Evolutionary conservation across 2,329 filamentous ascomycete species (phyloP), one percentile per base, ranked within the genome.

Genomic region (Fusarium praegraminearum): DNA sequence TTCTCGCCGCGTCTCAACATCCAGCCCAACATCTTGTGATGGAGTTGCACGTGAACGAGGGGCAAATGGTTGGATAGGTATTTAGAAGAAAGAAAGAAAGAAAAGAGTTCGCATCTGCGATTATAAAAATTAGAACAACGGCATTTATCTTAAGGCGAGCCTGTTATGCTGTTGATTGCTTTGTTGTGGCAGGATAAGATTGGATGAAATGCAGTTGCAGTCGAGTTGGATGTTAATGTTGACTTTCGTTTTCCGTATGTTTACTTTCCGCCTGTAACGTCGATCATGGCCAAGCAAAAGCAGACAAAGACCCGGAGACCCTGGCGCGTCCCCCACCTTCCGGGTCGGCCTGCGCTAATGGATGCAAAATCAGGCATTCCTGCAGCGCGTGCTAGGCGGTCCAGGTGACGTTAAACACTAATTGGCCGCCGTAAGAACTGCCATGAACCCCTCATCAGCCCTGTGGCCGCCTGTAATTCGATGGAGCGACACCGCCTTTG

Each of bases 11-110:
- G 80, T 72, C 79, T 86, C 72, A 89, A 78, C 79, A 87, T 86
- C 87, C 87, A 89, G 69, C 86, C 86, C 63, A 89, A 81, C 87
- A 89, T 89, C 35, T 61, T 71, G 47, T 50, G 73, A 47, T 49
- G 36, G 30, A 30, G 40, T 60, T 64, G 49, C 44, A 44, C 32
- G 55, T 55, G 32, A 43, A 36, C 38, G 49, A 52, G 44, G 44
- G 44, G 47, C n/a, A n/a, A 38, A 49, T 35, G 35, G n/a, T 49
- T 35, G 7, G 46, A 36, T 36, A 62, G 46, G 30, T 36, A 62
- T 33, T 51, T 33, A 46, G 40, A 33, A 33, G 32, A 26, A 28
- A 35, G 32, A 47, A 26, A 26, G 10, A 40, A 40, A 20, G 36
- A 40, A 47, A 53, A 40, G 9, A 36, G 22, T 49, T 55, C 64